Percentiles rank a stretch among this genome's conserved stretches.
These are phyloP conservation scores for Xanthoconium stramineum DNA, from an alignment of 768 basidiomycete genomes.

Conservation along the genomic window DNA sequence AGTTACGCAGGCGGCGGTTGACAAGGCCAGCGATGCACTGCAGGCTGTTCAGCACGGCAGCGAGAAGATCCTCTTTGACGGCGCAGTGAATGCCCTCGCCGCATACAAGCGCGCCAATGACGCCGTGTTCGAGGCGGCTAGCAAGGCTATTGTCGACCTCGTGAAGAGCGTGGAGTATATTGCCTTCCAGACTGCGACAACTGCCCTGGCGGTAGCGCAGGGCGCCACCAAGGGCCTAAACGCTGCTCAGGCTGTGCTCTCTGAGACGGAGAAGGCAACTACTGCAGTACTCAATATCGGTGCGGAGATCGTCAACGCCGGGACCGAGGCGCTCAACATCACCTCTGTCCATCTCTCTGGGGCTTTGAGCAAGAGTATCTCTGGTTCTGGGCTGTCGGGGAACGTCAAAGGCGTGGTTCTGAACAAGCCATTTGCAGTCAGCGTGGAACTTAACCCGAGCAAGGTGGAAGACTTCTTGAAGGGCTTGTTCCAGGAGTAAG, in stretches of 20 bases:
- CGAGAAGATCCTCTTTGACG: constrained; percentile 1
- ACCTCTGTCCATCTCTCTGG: constrained; percentile 6
- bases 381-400: not conserved
- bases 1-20: not conserved
- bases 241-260: not conserved
- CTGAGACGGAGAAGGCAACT: not conserved
- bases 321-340: not conserved
- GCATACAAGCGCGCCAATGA: not conserved
- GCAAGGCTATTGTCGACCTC: not conserved
- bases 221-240: not conserved
- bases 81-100: not conserved
- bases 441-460: not conserved
- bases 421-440: not conserved
- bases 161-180: not conserved
- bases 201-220: not conserved
- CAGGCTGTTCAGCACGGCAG: not conserved
- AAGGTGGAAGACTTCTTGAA: not conserved
- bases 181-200: not conserved
- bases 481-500: not conserved
- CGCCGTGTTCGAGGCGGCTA: not conserved
- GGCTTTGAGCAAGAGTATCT: not conserved
- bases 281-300: not conserved
- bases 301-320: not conserved
- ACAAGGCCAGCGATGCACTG: not conserved
- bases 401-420: not conserved